Evolutionary conservation across 2,329 filamentous ascomycete genomes (phyloP).

Genomic region (Arthrinium phaeospermum): DNA sequence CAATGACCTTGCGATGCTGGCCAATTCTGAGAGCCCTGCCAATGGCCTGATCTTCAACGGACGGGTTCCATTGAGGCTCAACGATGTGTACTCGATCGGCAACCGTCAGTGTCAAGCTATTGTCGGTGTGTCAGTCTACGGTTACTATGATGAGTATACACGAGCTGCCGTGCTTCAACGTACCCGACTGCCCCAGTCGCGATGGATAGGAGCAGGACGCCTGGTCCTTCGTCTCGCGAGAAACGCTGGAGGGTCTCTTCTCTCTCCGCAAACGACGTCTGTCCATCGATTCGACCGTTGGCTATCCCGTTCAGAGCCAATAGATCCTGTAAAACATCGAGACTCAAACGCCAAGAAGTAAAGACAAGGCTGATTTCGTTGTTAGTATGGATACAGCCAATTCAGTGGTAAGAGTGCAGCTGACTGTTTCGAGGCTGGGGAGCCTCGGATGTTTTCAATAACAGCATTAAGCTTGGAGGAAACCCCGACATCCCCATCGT

Average conservation of each 20-base stretch:
- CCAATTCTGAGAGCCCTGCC: constrained; percentile 19
- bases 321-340: neutral
- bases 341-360: constrained; percentile 21
- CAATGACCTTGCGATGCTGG: constrained; percentile 10
- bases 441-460: neutral
- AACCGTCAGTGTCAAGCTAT: constrained; percentile 20
- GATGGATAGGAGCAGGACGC: constrained; percentile 16
- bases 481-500: no score
- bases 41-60: constrained; percentile 21
- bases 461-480: constrained; percentile 14
- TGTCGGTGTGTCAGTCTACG: no score
- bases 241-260: neutral
- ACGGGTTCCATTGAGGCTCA: constrained; percentile 24
- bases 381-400: neutral
- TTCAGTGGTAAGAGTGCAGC: neutral
- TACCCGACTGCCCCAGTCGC: constrained; percentile 23
- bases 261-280: neutral
- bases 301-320: no score
- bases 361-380: constrained; percentile 15
- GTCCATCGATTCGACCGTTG: constrained; percentile 9
- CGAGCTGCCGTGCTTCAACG: neutral
- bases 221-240: neutral
- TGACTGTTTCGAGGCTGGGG: neutral
- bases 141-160: no score
- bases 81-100: constrained; percentile 18